A percentile compares a stretch with the other conserved stretches of the same genome.
Evolutionary conservation across 495 filamentous ascomycete species (phyloP).

Genomic region (Penicillium cataractarum): DNA sequence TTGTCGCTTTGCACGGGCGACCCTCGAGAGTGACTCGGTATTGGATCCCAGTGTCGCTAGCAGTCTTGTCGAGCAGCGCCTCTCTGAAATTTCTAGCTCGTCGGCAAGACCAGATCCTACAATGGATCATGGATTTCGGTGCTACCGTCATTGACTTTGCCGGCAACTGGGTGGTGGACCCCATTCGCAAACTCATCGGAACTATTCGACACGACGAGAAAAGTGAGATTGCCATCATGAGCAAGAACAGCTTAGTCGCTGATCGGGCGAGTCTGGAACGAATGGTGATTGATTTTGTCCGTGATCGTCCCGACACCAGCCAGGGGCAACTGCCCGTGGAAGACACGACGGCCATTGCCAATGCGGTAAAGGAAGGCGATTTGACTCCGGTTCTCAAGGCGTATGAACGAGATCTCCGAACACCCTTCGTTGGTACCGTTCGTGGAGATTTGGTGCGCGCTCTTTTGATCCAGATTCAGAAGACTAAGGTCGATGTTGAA

Average conservation of each 20-base stretch:
- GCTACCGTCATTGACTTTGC: conserved; percentile 84
- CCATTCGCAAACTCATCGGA: conserved; percentile 75
- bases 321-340: conserved; percentile 48
- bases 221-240: conserved; percentile 95
- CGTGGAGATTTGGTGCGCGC: conserved; percentile 86
- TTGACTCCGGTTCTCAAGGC: conserved; percentile 87
- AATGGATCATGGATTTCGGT: conserved; percentile 77
- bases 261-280: conserved; percentile 90
- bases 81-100: conserved; percentile 74
- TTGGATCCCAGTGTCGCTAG: conserved; percentile 72
- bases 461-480: conserved; percentile 93
- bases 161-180: conserved; percentile 92
- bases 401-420: conserved; percentile 84
- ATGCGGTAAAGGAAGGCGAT: conserved; percentile 86
- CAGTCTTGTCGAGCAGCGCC: conserved; percentile 76
- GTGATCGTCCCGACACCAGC: conserved; percentile 66
- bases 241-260: conserved; percentile 81
- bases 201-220: conserved; percentile 90
- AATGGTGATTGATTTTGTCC: conserved; percentile 95
- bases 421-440: conserved; percentile 77
- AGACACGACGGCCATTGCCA: conserved; percentile 69
- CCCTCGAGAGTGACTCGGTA: conserved; percentile 80
- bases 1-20: conserved; percentile 66
- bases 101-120: conserved; percentile 69
- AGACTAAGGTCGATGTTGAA: conserved; percentile 98